Base-by-base conservation (phyloP, 305 asterid species). In the Rubia occidens region DNA sequence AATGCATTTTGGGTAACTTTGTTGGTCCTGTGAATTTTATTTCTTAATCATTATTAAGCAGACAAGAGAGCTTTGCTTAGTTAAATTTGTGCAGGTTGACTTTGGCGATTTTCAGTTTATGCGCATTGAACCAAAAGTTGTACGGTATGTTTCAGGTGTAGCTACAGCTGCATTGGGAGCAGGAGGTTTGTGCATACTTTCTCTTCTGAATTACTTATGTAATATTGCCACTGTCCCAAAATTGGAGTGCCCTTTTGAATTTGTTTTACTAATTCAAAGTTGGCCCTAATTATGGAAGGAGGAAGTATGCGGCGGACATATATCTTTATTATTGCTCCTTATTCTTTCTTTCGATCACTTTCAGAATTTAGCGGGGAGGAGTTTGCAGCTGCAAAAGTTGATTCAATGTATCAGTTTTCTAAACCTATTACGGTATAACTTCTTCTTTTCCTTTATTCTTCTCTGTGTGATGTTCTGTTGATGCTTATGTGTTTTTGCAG, bases 31-130 rank as follows among this genome's bases (percentile, higher is more conserved):
- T 20, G 18, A 14, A 60, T 51, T 59, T 26, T 14, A 29, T 60
- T 66, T 37, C 65, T 6, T 70, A 35, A 60, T 47, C 42, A 68
- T 60, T 60, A 37, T 54, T 55, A 64, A 60, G 49, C 39, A 60
- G 63, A 78, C 68, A 73, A 70, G 66, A 78, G 64, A 76, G 67
- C 24, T 77, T 68, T n/a, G 26, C 63, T 79, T 66, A 77, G 70
- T 59, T 37, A n/a, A 76, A 43, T 60, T 61, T 77, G 67, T 75
- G 47, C 81, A 83, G 99, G 99, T 94, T 73, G 97, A 94, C 78
- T 94, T 89, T 77, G 97, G 99, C 68, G 99, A 94, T 78, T 94
- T 94, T 85, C 89, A 87, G 66, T 91, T 94, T 79, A 55, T 94
- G 84, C 87, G 87, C 42, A 87, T 94, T 73, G 95, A 91, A 79